Conservation (phyloP, 441 rosid species). For the Lepidium campestre region DNA sequence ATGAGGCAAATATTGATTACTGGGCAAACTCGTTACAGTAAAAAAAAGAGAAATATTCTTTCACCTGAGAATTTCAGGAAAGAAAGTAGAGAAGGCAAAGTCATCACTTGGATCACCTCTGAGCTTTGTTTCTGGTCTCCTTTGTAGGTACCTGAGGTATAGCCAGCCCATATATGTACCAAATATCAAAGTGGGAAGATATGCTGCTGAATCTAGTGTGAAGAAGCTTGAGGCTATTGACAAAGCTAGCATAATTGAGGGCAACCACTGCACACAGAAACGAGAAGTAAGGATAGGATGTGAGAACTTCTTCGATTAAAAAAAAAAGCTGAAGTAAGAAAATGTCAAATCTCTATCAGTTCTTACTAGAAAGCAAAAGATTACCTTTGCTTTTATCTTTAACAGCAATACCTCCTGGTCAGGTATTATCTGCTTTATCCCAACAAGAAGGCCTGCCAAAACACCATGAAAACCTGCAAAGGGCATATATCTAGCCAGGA, state of each 20-base stretch:
- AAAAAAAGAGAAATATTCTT: not conserved
- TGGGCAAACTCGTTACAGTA: not conserved
- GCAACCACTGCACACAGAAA: conserved; percentile 75
- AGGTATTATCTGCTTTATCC: conserved; percentile 90
- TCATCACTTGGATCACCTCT: conserved; percentile 96
- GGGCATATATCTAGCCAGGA: conserved; percentile 73
- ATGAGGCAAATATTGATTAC: not conserved
- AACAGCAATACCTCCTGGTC: conserved; percentile 77
- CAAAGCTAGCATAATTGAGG: conserved; percentile 61
- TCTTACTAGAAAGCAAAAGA: not conserved
- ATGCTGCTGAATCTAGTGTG: conserved; percentile 55
- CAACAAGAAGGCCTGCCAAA: conserved; percentile 83
- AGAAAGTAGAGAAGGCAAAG: conserved; percentile 85
- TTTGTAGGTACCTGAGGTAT: conserved; percentile 85
- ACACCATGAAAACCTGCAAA: conserved; percentile 92
- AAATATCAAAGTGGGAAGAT: conserved; percentile 83
- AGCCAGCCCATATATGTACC: conserved; percentile 91
- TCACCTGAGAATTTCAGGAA: conserved; percentile 85
- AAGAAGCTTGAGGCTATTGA: conserved; percentile 75
- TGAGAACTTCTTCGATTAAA: conserved; percentile 13
- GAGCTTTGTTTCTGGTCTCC: conserved; percentile 77
- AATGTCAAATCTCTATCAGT: not conserved
- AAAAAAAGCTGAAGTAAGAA: not conserved
- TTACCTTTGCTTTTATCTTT: conserved; percentile 86
- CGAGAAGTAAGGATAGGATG: conserved; percentile 10